These are phyloP conservation scores for Paraurostyla sp. DNA, from an alignment of 73 alveolate species.

Conservation along the genomic window DNA sequence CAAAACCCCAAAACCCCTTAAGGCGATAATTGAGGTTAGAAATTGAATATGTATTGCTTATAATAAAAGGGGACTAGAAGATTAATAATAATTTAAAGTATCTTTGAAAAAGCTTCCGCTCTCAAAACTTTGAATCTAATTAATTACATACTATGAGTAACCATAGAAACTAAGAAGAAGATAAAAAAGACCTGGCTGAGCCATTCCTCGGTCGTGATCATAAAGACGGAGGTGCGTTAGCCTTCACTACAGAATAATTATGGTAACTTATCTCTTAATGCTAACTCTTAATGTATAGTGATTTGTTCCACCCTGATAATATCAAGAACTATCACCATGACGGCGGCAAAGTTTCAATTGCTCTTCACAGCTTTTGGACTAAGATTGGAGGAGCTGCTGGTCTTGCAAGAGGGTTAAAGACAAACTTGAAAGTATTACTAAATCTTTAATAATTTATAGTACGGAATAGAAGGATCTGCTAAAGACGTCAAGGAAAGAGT, in stretches of 20 bases:
- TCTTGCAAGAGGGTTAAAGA: neutral
- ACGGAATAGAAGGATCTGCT: constrained; percentile 39
- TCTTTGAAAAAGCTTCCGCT: too few relatives aligned
- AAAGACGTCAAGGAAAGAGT: constrained; percentile 25
- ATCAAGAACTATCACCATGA: constrained; percentile 27
- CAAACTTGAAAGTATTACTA: constrained; percentile 11
- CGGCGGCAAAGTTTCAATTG: neutral
- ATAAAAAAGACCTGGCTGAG: neutral
- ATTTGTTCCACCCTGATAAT: constrained; percentile 57
- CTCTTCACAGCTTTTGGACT: neutral
- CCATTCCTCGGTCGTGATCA: constrained; percentile 14
- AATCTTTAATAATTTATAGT: neutral
- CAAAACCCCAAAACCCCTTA: too few relatives aligned
- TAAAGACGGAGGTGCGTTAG: neutral
- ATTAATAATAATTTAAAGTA: too few relatives aligned
- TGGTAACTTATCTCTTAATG: neutral
- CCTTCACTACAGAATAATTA: neutral
- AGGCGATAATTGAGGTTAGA: too few relatives aligned
- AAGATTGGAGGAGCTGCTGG: constrained; percentile 29
- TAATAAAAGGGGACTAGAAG: too few relatives aligned
- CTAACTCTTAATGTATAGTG: neutral
- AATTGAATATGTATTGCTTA: too few relatives aligned
- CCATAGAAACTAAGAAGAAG: too few relatives aligned
- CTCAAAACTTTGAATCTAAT: too few relatives aligned
- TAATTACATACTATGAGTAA: too few relatives aligned